Evolutionary conservation across 768 basidiomycete genomes (phyloP).

Genomic region (Multifurca ochricompacta): DNA sequence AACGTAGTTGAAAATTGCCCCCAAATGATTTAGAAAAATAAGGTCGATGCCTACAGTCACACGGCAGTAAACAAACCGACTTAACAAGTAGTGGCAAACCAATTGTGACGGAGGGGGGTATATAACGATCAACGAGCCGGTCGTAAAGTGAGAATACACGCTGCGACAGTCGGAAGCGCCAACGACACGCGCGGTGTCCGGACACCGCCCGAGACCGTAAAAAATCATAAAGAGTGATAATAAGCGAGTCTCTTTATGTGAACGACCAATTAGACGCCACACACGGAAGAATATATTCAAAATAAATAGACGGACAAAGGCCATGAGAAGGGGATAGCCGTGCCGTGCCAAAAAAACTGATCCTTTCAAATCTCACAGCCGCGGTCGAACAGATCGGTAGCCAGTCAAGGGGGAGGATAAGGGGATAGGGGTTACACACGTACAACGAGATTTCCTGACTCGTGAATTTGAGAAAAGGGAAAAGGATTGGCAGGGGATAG

Average conservation of each 20-base stretch:
- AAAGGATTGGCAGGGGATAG: neutral
- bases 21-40: neutral
- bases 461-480: neutral
- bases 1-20: no score
- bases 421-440: neutral
- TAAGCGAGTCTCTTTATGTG: neutral
- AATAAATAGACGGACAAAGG: neutral
- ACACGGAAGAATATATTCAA: neutral
- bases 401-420: neutral
- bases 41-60: slow-evolving; percentile 2
- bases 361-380: neutral
- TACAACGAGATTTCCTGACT: slow-evolving; percentile 3
- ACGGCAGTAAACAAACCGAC: neutral
- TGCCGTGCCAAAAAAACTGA: neutral
- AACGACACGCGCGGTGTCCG: slow-evolving; percentile 3
- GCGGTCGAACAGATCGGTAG: neutral
- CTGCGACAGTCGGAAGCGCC: neutral
- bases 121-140: slow-evolving; percentile 4
- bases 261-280: neutral
- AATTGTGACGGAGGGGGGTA: slow-evolving; percentile 6
- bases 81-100: slow-evolving; percentile 2
- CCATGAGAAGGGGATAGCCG: neutral
- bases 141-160: neutral
- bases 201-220: slow-evolving; percentile 1
- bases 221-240: slow-evolving; percentile 4